These are phyloP conservation scores for Golubevia sp. DNA, from an alignment of 1,284 basidiomycete species.

Conservation along the genomic window DNA sequence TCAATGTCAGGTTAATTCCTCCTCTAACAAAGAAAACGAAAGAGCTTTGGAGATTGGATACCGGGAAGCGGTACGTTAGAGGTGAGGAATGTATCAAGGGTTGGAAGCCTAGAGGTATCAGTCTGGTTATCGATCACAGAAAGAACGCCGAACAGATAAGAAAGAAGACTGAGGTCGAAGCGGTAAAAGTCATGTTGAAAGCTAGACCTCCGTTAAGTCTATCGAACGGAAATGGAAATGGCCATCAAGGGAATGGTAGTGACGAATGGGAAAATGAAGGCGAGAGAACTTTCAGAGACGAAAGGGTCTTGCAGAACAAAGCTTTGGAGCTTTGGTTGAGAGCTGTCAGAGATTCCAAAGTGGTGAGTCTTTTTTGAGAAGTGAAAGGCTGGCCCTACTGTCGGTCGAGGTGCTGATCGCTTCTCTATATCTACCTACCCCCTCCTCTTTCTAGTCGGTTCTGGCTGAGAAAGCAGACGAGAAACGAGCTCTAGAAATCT, in stretches of 20 bases:
- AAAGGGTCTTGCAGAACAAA: constrained; percentile 16
- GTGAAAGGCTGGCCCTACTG: not conserved
- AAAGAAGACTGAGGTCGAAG: constrained; percentile 83
- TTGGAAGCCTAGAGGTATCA: constrained; percentile 87
- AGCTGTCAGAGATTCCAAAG: constrained; percentile 20
- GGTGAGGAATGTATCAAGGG: constrained; percentile 81
- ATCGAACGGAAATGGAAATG: not conserved
- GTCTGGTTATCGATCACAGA: constrained; percentile 82
- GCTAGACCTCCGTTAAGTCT: constrained; percentile 14
- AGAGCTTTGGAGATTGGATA: constrained; percentile 93
- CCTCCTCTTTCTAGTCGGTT: no score
- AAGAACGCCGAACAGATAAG: constrained; percentile 73
- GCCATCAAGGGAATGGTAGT: constrained; percentile 41
- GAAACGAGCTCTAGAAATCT: not conserved
- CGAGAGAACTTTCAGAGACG: not conserved
- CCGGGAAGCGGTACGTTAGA: constrained; percentile 86
- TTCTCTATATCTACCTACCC: no score
- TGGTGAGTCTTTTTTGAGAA: constrained; percentile 1
- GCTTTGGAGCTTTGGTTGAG: constrained; percentile 29
- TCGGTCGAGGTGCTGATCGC: not conserved
- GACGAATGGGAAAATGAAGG: not conserved
- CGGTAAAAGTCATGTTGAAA: constrained; percentile 75
- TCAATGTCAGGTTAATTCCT: constrained; percentile 78
- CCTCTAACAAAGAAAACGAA: constrained; percentile 81
- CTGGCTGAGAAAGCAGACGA: constrained; percentile 8